phyloP scores from a whole-genome alignment of 208 protist species.

The Paratrypanosoma confusum region DNA sequence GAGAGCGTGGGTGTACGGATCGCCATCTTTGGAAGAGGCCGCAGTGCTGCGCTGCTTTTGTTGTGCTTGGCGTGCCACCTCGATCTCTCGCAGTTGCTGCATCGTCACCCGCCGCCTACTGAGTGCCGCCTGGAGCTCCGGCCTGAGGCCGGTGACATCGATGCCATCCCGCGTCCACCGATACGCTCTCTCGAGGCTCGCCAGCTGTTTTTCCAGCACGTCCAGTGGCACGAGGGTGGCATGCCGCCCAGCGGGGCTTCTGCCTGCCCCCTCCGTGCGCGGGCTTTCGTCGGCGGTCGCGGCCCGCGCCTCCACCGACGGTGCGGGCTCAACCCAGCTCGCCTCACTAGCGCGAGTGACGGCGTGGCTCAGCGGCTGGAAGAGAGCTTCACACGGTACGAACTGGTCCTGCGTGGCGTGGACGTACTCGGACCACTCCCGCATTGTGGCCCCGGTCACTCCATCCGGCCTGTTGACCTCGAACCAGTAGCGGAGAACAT shows the following conservation, averaged over 20 bases:
- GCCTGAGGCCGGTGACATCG: constrained; percentile 58
- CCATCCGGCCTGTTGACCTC: constrained; percentile 65
- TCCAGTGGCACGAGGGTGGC: constrained; percentile 34
- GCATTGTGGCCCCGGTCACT: constrained; percentile 26
- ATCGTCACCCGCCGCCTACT: constrained; percentile 45
- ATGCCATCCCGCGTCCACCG: constrained; percentile 59
- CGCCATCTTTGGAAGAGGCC: no score
- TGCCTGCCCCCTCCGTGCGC: constrained; percentile 13
- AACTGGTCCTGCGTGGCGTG: constrained; percentile 17
- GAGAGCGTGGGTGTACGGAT: no score
- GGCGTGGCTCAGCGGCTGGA: constrained; percentile 45
- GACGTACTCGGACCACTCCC: constrained; percentile 68
- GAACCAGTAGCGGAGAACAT: constrained; percentile 68
- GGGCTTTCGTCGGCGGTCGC: constrained; percentile 1
- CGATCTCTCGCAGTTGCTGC: constrained; percentile 45
- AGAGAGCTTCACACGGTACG: constrained; percentile 66
- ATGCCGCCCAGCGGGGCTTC: neutral
- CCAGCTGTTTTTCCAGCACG: constrained; percentile 58
- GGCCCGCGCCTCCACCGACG: neutral
- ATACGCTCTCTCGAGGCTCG: constrained; percentile 26
- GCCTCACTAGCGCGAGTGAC: no score
- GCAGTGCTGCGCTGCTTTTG: no score
- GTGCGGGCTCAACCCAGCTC: constrained; percentile 1
- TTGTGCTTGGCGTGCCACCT: constrained; percentile 21
- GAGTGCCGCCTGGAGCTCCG: constrained; percentile 51